These are phyloP conservation scores for Chlorella variabilis DNA, from an alignment of 163 green algal genomes.

Conservation along the genomic window DNA sequence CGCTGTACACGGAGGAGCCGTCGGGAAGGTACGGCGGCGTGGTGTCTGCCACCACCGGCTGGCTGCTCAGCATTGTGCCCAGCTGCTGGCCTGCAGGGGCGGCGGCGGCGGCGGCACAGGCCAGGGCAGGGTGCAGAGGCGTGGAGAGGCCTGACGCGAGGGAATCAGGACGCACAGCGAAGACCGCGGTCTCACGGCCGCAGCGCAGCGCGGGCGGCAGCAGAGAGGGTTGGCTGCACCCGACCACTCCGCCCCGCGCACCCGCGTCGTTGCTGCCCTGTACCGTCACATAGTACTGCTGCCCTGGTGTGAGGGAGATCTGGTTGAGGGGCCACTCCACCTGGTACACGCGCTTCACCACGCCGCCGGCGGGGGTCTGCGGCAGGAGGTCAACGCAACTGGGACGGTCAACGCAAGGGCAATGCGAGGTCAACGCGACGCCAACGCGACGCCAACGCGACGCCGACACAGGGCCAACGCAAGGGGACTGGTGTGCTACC, in stretches of 20 bases:
- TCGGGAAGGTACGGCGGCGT: constrained; percentile 40
- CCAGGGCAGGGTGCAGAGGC: neutral
- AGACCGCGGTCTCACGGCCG: too few relatives aligned
- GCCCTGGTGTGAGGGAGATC: constrained; percentile 40
- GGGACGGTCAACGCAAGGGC: neutral
- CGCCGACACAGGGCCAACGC: too few relatives aligned
- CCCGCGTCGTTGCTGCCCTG: constrained; percentile 36
- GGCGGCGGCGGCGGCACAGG: too few relatives aligned
- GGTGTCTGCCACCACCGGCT: constrained; percentile 33
- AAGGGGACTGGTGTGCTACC: neutral
- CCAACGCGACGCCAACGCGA: too few relatives aligned
- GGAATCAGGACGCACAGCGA: too few relatives aligned
- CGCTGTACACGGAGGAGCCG: constrained; percentile 37
- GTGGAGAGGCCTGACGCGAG: neutral
- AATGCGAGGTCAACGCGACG: too few relatives aligned
- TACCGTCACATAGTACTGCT: constrained; percentile 56
- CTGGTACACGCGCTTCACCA: constrained; percentile 30
- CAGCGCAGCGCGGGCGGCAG: too few relatives aligned
- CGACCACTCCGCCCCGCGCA: too few relatives aligned
- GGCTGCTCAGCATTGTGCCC: constrained; percentile 22
- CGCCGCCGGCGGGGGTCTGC: neutral
- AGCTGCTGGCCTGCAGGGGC: constrained; percentile 30
- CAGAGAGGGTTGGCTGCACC: too few relatives aligned
- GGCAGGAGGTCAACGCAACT: too few relatives aligned
- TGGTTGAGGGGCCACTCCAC: constrained; percentile 1